Evolutionary conservation across 208 protist species (phyloP).

Genomic region (Trypanosomatidae sp.): DNA sequence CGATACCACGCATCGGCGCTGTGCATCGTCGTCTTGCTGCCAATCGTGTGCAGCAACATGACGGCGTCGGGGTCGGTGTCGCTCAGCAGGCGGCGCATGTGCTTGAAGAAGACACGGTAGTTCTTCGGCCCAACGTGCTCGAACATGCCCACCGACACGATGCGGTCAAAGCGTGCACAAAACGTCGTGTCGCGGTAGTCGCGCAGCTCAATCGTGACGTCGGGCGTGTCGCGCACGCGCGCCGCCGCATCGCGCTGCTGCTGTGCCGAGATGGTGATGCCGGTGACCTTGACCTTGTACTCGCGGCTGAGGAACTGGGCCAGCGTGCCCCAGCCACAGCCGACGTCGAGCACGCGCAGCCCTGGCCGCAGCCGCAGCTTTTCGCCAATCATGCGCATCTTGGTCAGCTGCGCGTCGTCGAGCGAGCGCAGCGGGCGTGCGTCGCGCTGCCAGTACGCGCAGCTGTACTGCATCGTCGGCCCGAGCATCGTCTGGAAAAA

Average conservation of each 20-base stretch:
- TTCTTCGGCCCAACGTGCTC: conserved; percentile 77
- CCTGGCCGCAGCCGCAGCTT: conserved; percentile 51
- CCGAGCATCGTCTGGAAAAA: conserved; percentile 66
- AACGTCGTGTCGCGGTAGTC: conserved; percentile 65
- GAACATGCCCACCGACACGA: conserved; percentile 77
- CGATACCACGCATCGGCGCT: conserved; percentile 64
- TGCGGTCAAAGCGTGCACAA: conserved; percentile 35
- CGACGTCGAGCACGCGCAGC: conserved; percentile 57
- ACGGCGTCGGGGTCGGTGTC: conserved; percentile 39
- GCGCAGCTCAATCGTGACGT: conserved; percentile 31
- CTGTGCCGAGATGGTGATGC: conserved; percentile 63
- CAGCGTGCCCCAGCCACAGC: conserved; percentile 72
- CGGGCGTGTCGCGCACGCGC: conserved; percentile 8
- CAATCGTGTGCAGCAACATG: conserved; percentile 62
- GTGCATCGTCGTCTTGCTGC: conserved; percentile 39
- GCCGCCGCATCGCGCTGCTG: conserved; percentile 21
- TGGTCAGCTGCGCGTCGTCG: conserved; percentile 58
- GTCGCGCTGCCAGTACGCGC: conserved; percentile 25
- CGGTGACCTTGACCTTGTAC: conserved; percentile 44
- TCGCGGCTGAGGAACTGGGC: conserved; percentile 31
- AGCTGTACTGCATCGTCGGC: conserved; percentile 62
- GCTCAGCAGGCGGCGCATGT: conserved; percentile 33
- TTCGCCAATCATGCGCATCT: conserved; percentile 61
- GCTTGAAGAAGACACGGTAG: conserved; percentile 53
- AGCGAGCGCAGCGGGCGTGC: conserved; percentile 12